Evolutionary conservation across 306 rosid genomes (phyloP), one percentile per base, ranked within the genome.

Genomic region (Canavalia ensiformis): DNA sequence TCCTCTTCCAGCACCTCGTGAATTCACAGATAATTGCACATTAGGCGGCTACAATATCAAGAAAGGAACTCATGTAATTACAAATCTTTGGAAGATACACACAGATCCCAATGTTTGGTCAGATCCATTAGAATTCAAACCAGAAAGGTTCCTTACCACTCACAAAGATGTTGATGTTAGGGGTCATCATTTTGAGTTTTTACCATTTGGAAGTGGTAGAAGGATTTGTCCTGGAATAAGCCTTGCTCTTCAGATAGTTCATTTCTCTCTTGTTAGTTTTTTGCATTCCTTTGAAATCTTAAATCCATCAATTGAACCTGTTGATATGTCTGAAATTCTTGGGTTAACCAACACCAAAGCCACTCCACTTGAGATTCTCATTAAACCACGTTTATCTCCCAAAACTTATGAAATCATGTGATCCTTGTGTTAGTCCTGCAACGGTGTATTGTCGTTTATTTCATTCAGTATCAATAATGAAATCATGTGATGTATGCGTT

Each of bases 131-230:
- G 78, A 69, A 1, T 83, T 83, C 10, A 76, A 76, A 3, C 86
- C 86, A n/a, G 74, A 83, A 60, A 76, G 86, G 11, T 83, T 83
- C 11, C 68, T 76, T 13, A 83, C 79, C 1, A 76, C 74, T 59
- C 74, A 83, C 8, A 76, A 60, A 70, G 68, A 83, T n/a, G 12
- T 83, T 76, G 74, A 83, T 13, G 41, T 76, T 4, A 62, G 28
- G 7, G 86, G 82, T n/a, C 41, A 31, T 4, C 60, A 83, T 75
- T 82, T 75, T 57, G 81, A 66, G 63, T 6, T 82, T n/a, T 18
- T 82, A 25, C 85, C 85, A 46, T 83, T 83, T 76, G 82, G 86
- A 70, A 31, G 79, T 33, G 86, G 86, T 2, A 76, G 82, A 62
- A 68, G 85, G 3, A 68, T 75, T 0, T 82, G 85, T 58, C 65